phyloP scores from a whole-genome alignment of 805 yeast genomes.

The Cyberlindnera euphorbiiphila region DNA sequence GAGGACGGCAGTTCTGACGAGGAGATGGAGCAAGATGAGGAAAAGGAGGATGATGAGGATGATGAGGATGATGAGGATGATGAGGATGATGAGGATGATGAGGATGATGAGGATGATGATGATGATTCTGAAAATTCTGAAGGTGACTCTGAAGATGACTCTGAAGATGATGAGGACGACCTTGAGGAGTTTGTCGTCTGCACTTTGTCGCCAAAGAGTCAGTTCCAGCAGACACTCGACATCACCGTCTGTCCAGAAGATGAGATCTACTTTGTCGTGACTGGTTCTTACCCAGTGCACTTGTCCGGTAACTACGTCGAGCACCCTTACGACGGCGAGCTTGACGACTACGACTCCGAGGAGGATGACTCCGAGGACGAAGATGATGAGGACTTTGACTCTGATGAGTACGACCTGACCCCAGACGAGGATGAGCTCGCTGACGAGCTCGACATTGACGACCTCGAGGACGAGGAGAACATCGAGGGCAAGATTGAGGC shows the following conservation, averaged over 20 bases:
- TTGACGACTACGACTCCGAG: conserved; percentile 61
- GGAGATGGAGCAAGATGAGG: conserved; percentile 31
- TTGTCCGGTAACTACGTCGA: conserved; percentile 93
- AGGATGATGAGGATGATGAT: conserved; percentile 44
- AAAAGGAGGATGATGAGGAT: conserved; percentile 32
- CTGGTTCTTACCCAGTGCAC: conserved; percentile 93
- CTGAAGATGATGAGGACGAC: conserved; percentile 64
- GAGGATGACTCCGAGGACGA: conserved; percentile 54
- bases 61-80: conserved; percentile 39
- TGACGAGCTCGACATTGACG: conserved; percentile 39
- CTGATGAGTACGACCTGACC: conserved; percentile 59
- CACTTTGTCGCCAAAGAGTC: conserved; percentile 82
- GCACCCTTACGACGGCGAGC: conserved; percentile 84
- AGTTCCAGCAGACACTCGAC: conserved; percentile 87
- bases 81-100: conserved; percentile 50
- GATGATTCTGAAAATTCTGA: conserved; percentile 39
- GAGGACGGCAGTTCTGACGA: conserved; percentile 45
- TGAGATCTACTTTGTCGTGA: conserved; percentile 89
- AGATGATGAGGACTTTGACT: conserved; percentile 33
- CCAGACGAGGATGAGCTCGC: conserved; percentile 73
- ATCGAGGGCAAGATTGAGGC: conserved; percentile 72
- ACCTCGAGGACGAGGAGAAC: conserved; percentile 57
- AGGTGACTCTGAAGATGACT: conserved; percentile 37
- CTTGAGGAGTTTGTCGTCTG: conserved; percentile 82
- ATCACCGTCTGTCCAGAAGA: conserved; percentile 89